These are phyloP conservation scores for Delonix regia DNA, from an alignment of 306 rosid genomes.

Conservation along the genomic window DNA sequence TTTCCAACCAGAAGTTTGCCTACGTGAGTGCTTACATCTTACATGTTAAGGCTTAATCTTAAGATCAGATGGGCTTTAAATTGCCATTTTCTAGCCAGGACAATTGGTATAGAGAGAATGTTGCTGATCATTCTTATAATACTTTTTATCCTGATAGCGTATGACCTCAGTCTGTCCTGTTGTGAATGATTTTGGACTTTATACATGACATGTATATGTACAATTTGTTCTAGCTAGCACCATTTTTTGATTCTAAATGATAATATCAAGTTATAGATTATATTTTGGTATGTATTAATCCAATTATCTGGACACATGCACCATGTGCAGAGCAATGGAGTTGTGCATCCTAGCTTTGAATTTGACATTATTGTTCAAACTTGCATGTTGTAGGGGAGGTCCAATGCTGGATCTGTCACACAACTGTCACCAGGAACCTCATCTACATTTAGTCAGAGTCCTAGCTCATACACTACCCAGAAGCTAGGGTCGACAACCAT, in stretches of 20 bases:
- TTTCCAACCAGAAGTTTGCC: slow-evolving; percentile 22
- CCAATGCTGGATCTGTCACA: slow-evolving; percentile 49
- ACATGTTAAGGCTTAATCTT: slow-evolving; percentile 16
- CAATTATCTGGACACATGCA: slow-evolving; percentile 11
- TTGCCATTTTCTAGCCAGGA: background rate
- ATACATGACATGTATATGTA: background rate
- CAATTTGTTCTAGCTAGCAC: background rate
- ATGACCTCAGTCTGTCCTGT: background rate
- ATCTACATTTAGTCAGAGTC: slow-evolving; percentile 54
- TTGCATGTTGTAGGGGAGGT: slow-evolving; percentile 62
- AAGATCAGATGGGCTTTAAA: slow-evolving; percentile 22
- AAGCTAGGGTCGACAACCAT: slow-evolving; percentile 52
- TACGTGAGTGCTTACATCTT: slow-evolving; percentile 1
- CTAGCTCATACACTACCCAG: slow-evolving; percentile 43
- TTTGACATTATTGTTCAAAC: slow-evolving; percentile 25
- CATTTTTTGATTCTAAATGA: background rate
- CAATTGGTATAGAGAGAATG: slow-evolving; percentile 11
- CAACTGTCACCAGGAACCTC: slow-evolving; percentile 58
- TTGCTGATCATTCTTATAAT: slow-evolving; percentile 1
- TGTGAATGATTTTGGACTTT: background rate
- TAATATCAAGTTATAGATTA: background rate
- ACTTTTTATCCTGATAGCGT: slow-evolving; percentile 1
- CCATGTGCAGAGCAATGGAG: slow-evolving; percentile 31
- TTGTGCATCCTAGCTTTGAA: slow-evolving; percentile 16
- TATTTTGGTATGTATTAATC: slow-evolving; percentile 8